Evolutionary conservation across 257 asterid genomes (phyloP).

Genomic region (Solanum virginianum): DNA sequence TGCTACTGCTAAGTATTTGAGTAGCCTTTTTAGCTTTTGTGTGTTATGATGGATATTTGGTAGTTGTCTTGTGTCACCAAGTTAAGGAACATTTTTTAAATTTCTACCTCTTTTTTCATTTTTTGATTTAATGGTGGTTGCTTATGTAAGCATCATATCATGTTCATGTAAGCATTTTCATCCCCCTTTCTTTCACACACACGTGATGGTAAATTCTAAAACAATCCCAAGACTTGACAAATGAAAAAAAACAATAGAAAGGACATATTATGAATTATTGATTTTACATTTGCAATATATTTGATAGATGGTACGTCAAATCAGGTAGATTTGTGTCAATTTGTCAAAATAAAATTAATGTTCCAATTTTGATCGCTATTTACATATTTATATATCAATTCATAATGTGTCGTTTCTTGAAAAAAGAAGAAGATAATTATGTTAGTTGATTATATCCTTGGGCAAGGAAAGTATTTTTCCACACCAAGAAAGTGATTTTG

Average conservation of each 20-base stretch:
- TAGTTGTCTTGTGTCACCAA: constrained; percentile 51
- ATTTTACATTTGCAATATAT: background rate
- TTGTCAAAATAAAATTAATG: background rate
- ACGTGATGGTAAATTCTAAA: background rate
- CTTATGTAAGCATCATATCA: constrained; percentile 61
- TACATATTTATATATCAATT: background rate
- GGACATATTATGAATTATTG: background rate
- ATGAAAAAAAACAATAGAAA: background rate
- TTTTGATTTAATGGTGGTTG: constrained; percentile 28
- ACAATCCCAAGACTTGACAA: background rate
- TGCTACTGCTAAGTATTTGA: constrained; percentile 5
- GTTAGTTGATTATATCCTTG: background rate
- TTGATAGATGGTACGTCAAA: background rate
- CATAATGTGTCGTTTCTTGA: background rate
- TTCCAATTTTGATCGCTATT: background rate
- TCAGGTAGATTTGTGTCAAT: background rate
- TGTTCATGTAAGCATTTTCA: constrained; percentile 50
- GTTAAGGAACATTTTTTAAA: constrained; percentile 18
- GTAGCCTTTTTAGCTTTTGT: constrained; percentile 35
- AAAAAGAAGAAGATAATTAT: background rate
- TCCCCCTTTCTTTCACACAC: background rate
- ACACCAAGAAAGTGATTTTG: background rate
- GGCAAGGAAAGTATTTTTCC: background rate
- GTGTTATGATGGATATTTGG: constrained; percentile 44
- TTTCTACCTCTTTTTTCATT: background rate